A percentile compares a stretch with the other conserved stretches of the same genome.
Conservation (phyloP, 805 yeast species). For the Osmozyma mogii region DNA sequence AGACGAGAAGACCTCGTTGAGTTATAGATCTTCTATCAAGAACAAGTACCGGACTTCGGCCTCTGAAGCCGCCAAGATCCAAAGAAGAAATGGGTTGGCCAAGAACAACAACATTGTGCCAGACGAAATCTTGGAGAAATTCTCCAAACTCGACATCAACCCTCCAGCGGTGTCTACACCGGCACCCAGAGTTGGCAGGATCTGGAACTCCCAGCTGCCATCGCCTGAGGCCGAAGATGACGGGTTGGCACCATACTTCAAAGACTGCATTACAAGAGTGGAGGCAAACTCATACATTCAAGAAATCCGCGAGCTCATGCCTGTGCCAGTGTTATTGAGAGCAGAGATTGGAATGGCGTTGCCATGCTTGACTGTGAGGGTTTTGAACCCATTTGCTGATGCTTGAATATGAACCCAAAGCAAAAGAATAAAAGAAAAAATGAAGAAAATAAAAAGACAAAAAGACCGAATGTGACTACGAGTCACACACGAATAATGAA, state of each 20-base stretch:
- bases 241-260: constrained; percentile 50
- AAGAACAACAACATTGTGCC: constrained; percentile 19
- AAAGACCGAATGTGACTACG: too few relatives aligned
- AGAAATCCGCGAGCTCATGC: constrained; percentile 68
- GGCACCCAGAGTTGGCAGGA: constrained; percentile 3
- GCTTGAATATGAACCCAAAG: too few relatives aligned
- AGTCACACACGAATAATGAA: too few relatives aligned
- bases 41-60: constrained; percentile 70
- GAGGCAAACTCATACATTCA: constrained; percentile 64
- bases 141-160: constrained; percentile 41
- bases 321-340: constrained; percentile 77
- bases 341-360: constrained; percentile 94
- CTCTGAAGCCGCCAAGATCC: constrained; percentile 59
- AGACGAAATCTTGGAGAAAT: constrained; percentile 40
- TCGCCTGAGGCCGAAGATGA: constrained; percentile 20
- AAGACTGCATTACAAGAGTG: constrained; percentile 46
- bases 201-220: constrained; percentile 19
- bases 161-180: constrained; percentile 37
- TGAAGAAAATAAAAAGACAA: too few relatives aligned
- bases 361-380: constrained; percentile 89
- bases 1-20: constrained; percentile 75
- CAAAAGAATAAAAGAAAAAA: neutral
- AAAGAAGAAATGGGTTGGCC: constrained; percentile 29
- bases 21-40: constrained; percentile 71
- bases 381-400: constrained; percentile 74